Evolutionary conservation across 1,139 yeast genomes (phyloP), one percentile per base, ranked within the genome.

Genomic region (Suhomyces anneliseae): DNA sequence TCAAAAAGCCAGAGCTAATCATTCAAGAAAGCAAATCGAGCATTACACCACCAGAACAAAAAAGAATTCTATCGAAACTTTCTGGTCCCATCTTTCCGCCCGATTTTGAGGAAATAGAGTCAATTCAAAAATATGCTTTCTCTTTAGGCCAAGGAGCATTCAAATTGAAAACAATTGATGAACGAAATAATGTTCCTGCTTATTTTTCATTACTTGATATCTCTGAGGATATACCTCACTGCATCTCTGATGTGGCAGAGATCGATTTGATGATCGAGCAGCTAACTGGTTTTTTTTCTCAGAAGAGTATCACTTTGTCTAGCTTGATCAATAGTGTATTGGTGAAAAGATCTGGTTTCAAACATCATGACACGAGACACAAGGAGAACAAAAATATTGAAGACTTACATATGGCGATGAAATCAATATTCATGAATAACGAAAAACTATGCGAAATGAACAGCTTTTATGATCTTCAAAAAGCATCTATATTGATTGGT

Each of bases 251-350:
- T 40, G 48, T 76, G 4, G 57, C 58, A 1, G 84, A 81, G 52
- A 62, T 79, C 34, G 81, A 78, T 45, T 66, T 74, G 24, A 77
- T 82, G 84, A 51, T 82, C 27, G 68, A 65, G 3, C 85, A 82
- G 52, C 59, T 82, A 33, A 58, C 62, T 15, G 65, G 56, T 2
- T 75, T 70, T 52, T 76, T 69, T 53, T 52, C 57, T 6, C 52
- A 59, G 2, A 65, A 69, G 41, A 63, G 57, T 0, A 56, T 76
- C 6, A 43, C 46, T 1, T 49, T 62, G 27, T 42, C 51, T 2
- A 54, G 55, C 34, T 33, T 51, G 27, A 50, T 54, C 11, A 45
- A 51, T 10, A 40, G 48, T 15, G 41, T 46, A 4, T 47, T 51
- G 26, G 40, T 39, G 40, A 50, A 41, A 27, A 42, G 45, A 11